Base-by-base conservation (phyloP, 169 alveolate species). In the Plasmodium reichenowi region DNA sequence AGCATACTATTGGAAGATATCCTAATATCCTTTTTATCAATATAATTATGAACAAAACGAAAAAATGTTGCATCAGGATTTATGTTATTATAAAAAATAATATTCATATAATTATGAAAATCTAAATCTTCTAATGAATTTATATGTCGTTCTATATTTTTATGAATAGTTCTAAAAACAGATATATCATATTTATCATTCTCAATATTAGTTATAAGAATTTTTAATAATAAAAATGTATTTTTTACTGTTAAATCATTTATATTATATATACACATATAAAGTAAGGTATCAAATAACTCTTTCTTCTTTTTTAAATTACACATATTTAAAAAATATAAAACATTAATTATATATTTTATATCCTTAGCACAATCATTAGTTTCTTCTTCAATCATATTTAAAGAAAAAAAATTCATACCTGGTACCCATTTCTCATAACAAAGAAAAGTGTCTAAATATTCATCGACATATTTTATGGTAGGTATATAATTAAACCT, bases 401-500 rank as follows among this genome's bases (percentile, higher is more conserved):
- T 83, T 29, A 83, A 24, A 6, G 24, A 63, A 58, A 70, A 62
- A 29, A 52, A 67, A 50, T 2, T 48, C 2, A 3, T 24, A 0
- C 67, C 48, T 64, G 7, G 12, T 15, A 3, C 26, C 32, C 48
- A 54, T 13, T 66, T 32, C 4, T 76, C 54, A 43, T 32, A 29
- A 17, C 8, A 48, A 20, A 47, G 29, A 78, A 78, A 78, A 24
- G 54, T 5, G 1, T 26, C 59, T 68, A 47, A 1, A 38, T 83
- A 83, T 43, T 50, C 66, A n/a, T 83, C 72, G 58, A 83, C n/a
- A 58, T 43, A 83, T 38, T 83, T 70, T 5, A 24, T 8, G 12
- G 91, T 83, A 20, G 91, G 91, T n/a, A 83, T 58, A 59, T 83
- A 83, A 83, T 83, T 83, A 5, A 83, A 26, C 12, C 58, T 5